Evolutionary conservation across 208 protist genomes (phyloP).

Genomic region (Naegleria gruberi): DNA sequence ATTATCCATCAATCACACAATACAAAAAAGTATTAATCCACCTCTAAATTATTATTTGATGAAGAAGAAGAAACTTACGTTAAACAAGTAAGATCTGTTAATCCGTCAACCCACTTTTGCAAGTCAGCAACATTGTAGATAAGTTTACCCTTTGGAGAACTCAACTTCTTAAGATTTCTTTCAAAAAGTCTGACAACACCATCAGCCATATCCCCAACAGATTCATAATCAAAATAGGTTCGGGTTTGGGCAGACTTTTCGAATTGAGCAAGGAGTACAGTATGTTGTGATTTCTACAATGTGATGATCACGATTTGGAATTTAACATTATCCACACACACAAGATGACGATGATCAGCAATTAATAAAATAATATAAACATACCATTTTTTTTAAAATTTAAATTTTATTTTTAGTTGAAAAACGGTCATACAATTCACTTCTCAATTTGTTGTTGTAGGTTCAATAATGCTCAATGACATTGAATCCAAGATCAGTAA

Average conservation of each 20-base stretch:
- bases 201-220: background rate
- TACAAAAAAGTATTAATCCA: too few relatives aligned
- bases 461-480: background rate
- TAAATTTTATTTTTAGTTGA: too few relatives aligned
- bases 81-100: slow-evolving; percentile 19
- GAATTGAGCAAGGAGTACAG: slow-evolving; percentile 11
- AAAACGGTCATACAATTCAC: too few relatives aligned
- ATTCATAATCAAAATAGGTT: slow-evolving; percentile 27
- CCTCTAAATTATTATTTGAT: background rate
- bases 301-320: too few relatives aligned
- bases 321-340: too few relatives aligned
- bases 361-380: too few relatives aligned
- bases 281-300: too few relatives aligned
- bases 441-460: too few relatives aligned
- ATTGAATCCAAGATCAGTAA: background rate
- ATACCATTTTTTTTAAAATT: too few relatives aligned
- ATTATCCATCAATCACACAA: background rate
- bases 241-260: background rate
- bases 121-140: slow-evolving; percentile 14
- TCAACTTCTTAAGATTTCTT: slow-evolving; percentile 14
- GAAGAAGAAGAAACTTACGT: background rate
- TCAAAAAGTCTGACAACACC: slow-evolving; percentile 25
- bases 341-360: too few relatives aligned
- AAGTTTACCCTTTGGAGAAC: background rate
- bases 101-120: slow-evolving; percentile 1